These are phyloP conservation scores for Nyctanthes arbortristis DNA, from an alignment of 257 asterid species.

Conservation along the genomic window DNA sequence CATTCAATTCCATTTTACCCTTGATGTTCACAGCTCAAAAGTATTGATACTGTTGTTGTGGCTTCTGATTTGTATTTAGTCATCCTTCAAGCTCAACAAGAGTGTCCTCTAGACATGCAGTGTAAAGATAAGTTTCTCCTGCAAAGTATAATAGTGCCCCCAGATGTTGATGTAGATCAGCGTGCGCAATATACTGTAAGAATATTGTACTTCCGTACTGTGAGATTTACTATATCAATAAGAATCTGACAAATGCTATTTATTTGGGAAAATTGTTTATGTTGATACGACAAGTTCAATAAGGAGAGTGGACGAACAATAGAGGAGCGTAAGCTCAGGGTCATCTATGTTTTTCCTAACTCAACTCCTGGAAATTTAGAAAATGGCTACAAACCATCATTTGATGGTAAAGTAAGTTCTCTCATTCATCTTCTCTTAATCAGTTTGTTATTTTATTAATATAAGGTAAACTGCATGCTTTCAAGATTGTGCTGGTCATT, in stretches of 20 bases:
- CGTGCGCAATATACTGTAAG: slow-evolving; percentile 69
- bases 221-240: slow-evolving; percentile 2
- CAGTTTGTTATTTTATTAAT: background rate
- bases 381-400: slow-evolving; percentile 31
- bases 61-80: slow-evolving; percentile 37
- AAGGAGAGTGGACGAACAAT: slow-evolving; percentile 58
- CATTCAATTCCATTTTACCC: background rate
- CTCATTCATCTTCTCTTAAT: background rate
- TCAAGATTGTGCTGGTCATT: background rate
- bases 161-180: slow-evolving; percentile 54
- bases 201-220: slow-evolving; percentile 6
- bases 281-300: slow-evolving; percentile 49
- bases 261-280: slow-evolving; percentile 3
- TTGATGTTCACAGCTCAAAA: background rate
- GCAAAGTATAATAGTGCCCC: slow-evolving; percentile 60
- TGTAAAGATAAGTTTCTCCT: slow-evolving; percentile 80
- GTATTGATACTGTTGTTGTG: background rate
- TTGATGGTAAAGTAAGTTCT: slow-evolving; percentile 44
- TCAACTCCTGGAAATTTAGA: slow-evolving; percentile 34
- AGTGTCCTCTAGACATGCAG: slow-evolving; percentile 72
- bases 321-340: slow-evolving; percentile 77
- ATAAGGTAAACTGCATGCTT: background rate
- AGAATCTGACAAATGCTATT: background rate
- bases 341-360: slow-evolving; percentile 47
- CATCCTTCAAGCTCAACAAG: slow-evolving; percentile 79